Evolutionary conservation across 1,284 basidiomycete genomes (phyloP).

Genomic region (Salmacisia buchloeana): DNA sequence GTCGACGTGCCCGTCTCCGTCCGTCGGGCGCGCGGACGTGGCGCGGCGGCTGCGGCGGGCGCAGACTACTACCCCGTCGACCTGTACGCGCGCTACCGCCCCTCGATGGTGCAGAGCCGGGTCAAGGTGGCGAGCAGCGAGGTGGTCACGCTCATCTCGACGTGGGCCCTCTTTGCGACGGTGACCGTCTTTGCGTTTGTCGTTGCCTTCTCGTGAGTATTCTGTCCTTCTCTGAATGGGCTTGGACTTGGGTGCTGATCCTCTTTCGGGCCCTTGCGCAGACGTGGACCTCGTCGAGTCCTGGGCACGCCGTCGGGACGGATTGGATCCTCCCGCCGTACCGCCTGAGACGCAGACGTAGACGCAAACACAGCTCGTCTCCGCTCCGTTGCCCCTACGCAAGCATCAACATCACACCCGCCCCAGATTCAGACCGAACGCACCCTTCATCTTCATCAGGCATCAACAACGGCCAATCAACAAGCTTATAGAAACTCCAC

Average conservation of each 20-base stretch:
- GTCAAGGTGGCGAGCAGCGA: constrained; percentile 26
- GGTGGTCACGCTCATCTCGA: constrained; percentile 32
- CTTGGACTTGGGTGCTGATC: background rate
- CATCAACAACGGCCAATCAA: no score
- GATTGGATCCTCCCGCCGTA: no score
- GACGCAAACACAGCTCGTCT: no score
- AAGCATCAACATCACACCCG: no score
- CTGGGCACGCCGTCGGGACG: constrained; percentile 7
- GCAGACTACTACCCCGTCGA: constrained; percentile 38
- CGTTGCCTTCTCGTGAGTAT: constrained; percentile 19
- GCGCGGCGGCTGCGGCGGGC: constrained; percentile 8
- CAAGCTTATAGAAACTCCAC: no score
- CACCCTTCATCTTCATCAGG: no score
- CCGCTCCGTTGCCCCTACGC: no score
- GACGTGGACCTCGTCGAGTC: constrained; percentile 9
- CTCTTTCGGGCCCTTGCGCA: background rate
- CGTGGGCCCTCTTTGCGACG: constrained; percentile 36
- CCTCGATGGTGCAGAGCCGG: constrained; percentile 34
- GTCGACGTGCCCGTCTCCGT: constrained; percentile 17
- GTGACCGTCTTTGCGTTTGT: constrained; percentile 40
- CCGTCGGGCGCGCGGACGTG: background rate
- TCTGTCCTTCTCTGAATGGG: background rate
- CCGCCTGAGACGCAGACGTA: no score
- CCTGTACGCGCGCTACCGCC: constrained; percentile 29
- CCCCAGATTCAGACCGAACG: no score